These are phyloP conservation scores for Aspergillus aculeatinus DNA, from an alignment of 2,329 filamentous ascomycete species.

Conservation along the genomic window DNA sequence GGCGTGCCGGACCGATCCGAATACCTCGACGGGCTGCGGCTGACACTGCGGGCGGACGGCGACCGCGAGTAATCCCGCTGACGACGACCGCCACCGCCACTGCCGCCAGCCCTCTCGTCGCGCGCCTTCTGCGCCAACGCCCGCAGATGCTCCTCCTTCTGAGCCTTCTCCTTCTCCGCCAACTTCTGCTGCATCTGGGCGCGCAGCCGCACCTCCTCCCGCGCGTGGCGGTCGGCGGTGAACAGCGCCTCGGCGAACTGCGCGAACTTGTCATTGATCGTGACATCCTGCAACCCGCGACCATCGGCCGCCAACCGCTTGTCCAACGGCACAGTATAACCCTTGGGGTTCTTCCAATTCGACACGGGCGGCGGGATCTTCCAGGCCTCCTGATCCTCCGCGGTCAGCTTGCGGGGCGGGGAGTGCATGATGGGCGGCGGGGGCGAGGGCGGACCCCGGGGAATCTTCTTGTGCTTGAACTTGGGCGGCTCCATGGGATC, in stretches of 20 bases:
- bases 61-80: conserved; percentile 46
- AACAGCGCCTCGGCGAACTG: conserved; percentile 93
- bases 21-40: conserved; percentile 45
- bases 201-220: conserved; percentile 91
- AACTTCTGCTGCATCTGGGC: conserved; percentile 93
- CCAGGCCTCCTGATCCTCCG: conserved; percentile 96
- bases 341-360: conserved; percentile 99
- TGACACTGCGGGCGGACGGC: conserved; percentile 47
- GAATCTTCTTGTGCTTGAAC: conserved; percentile 99
- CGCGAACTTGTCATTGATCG: conserved; percentile 98
- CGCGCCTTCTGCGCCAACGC: conserved; percentile 86
- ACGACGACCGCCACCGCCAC: conserved; percentile 18
- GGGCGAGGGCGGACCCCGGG: conserved; percentile 84
- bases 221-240: conserved; percentile 89
- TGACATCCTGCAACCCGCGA: conserved; percentile 83
- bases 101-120: conserved; percentile 62
- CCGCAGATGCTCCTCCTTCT: conserved; percentile 90
- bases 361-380: conserved; percentile 85
- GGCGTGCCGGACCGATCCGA: conserved; percentile 48
- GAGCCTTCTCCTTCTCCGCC: conserved; percentile 91
- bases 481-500: conserved; percentile 98
- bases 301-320: conserved; percentile 95
- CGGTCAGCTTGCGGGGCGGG: conserved; percentile 89
- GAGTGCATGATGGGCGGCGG: conserved; percentile 94
- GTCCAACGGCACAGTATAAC: conserved; percentile 92